These are phyloP conservation scores for Panicum virgatum DNA, from an alignment of 202 grass and related monocot species.

Conservation along the genomic window DNA sequence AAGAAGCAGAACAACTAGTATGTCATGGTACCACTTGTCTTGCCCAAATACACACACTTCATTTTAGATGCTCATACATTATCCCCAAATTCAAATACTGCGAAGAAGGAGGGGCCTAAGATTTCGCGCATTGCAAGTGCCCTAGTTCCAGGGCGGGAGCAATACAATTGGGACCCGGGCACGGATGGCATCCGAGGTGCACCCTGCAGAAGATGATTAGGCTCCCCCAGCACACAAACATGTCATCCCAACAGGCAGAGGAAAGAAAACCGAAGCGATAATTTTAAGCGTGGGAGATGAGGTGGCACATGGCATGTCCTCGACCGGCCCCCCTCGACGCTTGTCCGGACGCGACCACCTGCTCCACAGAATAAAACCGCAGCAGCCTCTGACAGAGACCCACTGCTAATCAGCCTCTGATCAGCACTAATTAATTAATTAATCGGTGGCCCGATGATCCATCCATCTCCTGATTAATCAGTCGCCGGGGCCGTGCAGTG, in stretches of 20 bases:
- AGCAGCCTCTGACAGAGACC: constrained; percentile 23
- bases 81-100: too few species aligned
- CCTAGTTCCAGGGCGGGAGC: too few species aligned
- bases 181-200: too few species aligned
- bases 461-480: background rate
- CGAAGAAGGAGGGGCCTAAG: too few species aligned
- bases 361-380: constrained; percentile 3
- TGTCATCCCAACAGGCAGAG: background rate
- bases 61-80: too few species aligned
- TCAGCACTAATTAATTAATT: background rate
- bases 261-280: background rate
- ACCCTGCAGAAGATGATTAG: background rate
- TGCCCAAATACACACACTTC: too few species aligned
- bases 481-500: background rate
- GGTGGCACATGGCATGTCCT: constrained; percentile 51
- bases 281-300: constrained; percentile 15
- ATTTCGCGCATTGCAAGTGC: too few species aligned
- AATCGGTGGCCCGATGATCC: background rate
- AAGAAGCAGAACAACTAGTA: too few species aligned
- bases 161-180: background rate
- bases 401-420: background rate
- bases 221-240: background rate
- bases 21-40: too few species aligned
- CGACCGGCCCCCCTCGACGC: constrained; percentile 9
- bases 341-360: constrained; percentile 33